These are phyloP conservation scores for Diutina catenulata DNA, from an alignment of 1,139 yeast species.

Conservation along the genomic window DNA sequence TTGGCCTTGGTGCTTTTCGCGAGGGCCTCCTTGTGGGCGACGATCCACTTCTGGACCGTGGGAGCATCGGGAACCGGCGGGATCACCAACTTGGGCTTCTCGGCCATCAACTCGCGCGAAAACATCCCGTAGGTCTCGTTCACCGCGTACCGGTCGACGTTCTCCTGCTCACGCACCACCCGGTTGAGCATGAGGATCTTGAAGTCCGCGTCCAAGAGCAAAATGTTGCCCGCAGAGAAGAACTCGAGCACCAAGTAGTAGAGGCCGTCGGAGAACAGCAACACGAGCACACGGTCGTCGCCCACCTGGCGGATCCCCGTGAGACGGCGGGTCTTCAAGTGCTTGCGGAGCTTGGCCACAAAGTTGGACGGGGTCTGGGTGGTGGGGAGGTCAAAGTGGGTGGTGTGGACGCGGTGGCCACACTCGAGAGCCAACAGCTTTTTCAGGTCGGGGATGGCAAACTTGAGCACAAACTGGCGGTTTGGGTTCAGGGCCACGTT, in stretches of 20 bases:
- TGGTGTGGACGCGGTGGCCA: slow-evolving; percentile 71
- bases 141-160: slow-evolving; percentile 52
- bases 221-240: slow-evolving; percentile 88
- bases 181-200: slow-evolving; percentile 69
- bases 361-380: slow-evolving; percentile 78
- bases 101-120: slow-evolving; percentile 33
- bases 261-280: slow-evolving; percentile 73
- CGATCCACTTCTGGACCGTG: slow-evolving; percentile 39
- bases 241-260: slow-evolving; percentile 78
- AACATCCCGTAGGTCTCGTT: slow-evolving; percentile 60
- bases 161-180: slow-evolving; percentile 61
- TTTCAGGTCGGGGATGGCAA: slow-evolving; percentile 76
- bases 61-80: slow-evolving; percentile 13
- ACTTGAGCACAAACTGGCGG: slow-evolving; percentile 69
- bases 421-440: slow-evolving; percentile 68
- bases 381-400: slow-evolving; percentile 71
- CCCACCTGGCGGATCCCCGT: slow-evolving; percentile 64
- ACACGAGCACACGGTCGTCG: slow-evolving; percentile 67
- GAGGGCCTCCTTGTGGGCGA: slow-evolving; percentile 21
- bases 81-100: slow-evolving; percentile 12
- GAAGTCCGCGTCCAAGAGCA: slow-evolving; percentile 57
- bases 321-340: slow-evolving; percentile 68
- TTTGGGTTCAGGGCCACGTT: slow-evolving; percentile 55
- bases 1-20: slow-evolving; percentile 13
- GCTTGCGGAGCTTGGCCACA: slow-evolving; percentile 77